Base-by-base conservation (phyloP, 176 grass and related monocot species). In the Puccinellia tenuiflora region DNA sequence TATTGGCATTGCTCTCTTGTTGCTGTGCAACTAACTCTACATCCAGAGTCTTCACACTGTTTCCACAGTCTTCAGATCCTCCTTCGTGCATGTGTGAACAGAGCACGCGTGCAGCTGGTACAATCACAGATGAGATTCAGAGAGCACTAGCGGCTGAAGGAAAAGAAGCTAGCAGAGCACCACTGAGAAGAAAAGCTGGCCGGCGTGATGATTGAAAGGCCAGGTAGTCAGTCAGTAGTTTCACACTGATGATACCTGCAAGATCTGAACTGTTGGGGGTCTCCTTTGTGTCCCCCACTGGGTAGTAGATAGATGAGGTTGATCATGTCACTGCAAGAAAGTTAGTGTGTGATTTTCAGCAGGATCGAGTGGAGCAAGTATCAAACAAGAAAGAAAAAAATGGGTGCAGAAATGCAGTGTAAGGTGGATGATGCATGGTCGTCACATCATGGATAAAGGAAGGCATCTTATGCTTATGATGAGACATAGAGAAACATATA, bases 171-270 rank as follows among this genome's bases (percentile, higher is more conserved):
- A 25, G 56, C 26, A n/a, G 37, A 73, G 46, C n/a, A 21, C 7
- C 43, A 74, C 56, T 56, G 45, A 79, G 55, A 90, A 46, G 45
- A 86, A 86, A 83, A 50, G 47, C 46, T 78, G 64, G 37, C 15
- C 55, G 56, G 11, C 57, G 34, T 71, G 42, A 86, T 90, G 79
- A 83, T 86, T 86, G 65, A 55, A 39, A 55, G 54, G 47, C 26
- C 53, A 62, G n/a, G n/a, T n/a, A n/a, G 5, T 7, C 14, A 63
- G 69, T 60, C 43, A 76, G 76, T 85, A 85, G 39, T 83, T 78
- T 50, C 53, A 82, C 69, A 60, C 51, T 73, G 34, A 9, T 46
- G 25, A n/a, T n/a, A n/a, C 60, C 13, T 81, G 38, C 25, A 69
- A 82, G 52, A 82, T 82, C 72, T 65, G 0, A 82, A 86, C 53